Base-by-base conservation (phyloP, 768 basidiomycete genomes). In the Pleurotus ostreatus region DNA sequence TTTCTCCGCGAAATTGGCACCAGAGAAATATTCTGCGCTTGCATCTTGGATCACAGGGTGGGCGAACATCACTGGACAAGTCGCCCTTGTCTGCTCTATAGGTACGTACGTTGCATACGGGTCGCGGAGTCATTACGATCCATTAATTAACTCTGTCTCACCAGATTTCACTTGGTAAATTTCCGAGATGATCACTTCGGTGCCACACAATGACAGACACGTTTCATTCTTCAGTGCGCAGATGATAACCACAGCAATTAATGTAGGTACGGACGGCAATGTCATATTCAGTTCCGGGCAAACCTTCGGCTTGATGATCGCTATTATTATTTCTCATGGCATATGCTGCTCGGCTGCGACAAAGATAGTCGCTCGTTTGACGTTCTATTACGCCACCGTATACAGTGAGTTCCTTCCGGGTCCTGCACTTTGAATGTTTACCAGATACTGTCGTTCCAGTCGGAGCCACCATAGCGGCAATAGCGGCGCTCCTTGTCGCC, bases 51-150 rank as follows among this genome's bases (percentile, higher is more conserved):
- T 81, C 51, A 80, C 79, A 26, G 78, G 71, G 2, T 84, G 82
- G 83, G 81, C 82, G 34, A 84, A 84, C 57, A 75, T 85, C 46
- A 83, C 83, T 6, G 84, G 84, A 26, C 84, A 85, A 67, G 71
- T 85, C 4, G 55, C 68, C 11, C 57, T 69, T 20, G 63, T 85
- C 25, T 83, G 81, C 60, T 84, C 82, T 4, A 85, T 85, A 55
- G 84, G 51, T 53, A 41, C 16, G 39, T 9, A 34, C 30, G 30
- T 34, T 34, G 30, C 30, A 11, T 34, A 2, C 30, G 8, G 11
- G 30, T 34, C 30, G 30, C 30, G 30, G 30, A 34, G 30, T 34
- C 30, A 34, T 34, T 34, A 34, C 30, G 4, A 11, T 34, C 30
- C 30, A 11, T 8, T 34, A 11, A 34, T 34, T 34, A 34, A 34